These are phyloP conservation scores for Boletus barrowsii DNA, from an alignment of 768 basidiomycete species.

Conservation along the genomic window DNA sequence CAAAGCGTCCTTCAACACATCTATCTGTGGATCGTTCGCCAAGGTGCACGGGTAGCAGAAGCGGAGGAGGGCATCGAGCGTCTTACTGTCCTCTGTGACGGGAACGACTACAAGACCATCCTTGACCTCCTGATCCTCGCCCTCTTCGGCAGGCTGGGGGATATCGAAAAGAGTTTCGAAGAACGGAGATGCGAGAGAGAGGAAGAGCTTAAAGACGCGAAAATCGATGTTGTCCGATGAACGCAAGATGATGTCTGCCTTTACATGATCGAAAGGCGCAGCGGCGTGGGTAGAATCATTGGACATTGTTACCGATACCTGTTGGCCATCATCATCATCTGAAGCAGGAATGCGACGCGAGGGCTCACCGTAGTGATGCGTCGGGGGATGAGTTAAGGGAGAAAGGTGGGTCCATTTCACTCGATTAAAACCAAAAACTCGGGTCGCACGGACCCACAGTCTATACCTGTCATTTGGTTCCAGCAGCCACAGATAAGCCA, in stretches of 20 bases:
- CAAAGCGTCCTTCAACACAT: background rate
- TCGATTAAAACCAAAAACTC: background rate
- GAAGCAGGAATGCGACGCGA: background rate
- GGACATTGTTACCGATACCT: background rate
- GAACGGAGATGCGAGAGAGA: background rate
- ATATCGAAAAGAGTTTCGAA: slow-evolving; percentile 14
- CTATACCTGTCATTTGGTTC: too few species aligned
- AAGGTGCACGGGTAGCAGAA: background rate
- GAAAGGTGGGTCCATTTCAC: background rate
- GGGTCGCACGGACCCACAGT: background rate
- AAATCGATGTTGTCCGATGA: background rate
- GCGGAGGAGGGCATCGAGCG: background rate
- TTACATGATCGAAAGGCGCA: slow-evolving; percentile 1
- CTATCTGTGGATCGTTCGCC: background rate
- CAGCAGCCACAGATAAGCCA: background rate
- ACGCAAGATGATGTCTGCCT: background rate
- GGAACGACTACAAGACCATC: background rate
- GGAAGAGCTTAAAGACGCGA: background rate
- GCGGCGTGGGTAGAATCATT: background rate
- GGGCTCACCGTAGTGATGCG: background rate
- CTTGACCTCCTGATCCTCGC: background rate
- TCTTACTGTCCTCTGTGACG: background rate
- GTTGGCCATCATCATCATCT: background rate
- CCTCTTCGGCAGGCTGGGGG: slow-evolving; percentile 20
- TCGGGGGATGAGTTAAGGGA: background rate